Evolutionary conservation across 306 rosid species (phyloP).

Genomic region (Alnus glutinosa): DNA sequence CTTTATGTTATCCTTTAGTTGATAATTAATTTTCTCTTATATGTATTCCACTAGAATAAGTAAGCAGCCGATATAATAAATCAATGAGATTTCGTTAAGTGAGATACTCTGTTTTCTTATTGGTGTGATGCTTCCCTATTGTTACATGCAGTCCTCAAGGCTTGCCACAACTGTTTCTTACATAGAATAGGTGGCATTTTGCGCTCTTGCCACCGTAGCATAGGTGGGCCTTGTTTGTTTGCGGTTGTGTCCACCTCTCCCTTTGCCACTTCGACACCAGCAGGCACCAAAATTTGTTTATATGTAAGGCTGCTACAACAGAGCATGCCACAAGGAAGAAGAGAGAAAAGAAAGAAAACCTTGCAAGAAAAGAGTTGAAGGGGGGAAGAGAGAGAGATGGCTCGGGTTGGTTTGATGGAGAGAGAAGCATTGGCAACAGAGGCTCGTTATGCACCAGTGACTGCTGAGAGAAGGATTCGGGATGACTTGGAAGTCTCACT

Average conservation of each 20-base stretch:
- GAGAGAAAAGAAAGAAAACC: neutral
- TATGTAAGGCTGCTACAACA: neutral
- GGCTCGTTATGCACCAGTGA: conserved; percentile 59
- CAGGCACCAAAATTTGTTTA: neutral
- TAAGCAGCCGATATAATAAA: too few species aligned
- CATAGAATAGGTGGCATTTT: conserved; percentile 25
- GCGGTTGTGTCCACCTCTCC: neutral
- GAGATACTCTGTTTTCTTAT: too few species aligned
- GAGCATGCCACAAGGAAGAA: conserved; percentile 4
- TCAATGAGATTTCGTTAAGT: too few species aligned
- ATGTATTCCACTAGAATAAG: too few species aligned
- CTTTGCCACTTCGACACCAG: neutral
- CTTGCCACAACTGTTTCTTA: conserved; percentile 17
- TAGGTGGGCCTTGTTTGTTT: neutral
- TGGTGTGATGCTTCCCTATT: too few species aligned
- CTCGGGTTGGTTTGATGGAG: conserved; percentile 25
- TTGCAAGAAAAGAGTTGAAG: neutral
- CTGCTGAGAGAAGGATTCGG: conserved; percentile 63
- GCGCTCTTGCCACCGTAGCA: conserved; percentile 41
- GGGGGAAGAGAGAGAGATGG: conserved; percentile 35
- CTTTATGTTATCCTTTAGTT: too few species aligned
- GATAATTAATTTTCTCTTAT: too few species aligned
- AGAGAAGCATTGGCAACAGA: conserved; percentile 58
- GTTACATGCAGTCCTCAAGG: conserved; percentile 6
- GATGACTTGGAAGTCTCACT: conserved; percentile 65